Conservation (phyloP, 1,284 basidiomycete genomes). For the Veloboletus limbatus region DNA sequence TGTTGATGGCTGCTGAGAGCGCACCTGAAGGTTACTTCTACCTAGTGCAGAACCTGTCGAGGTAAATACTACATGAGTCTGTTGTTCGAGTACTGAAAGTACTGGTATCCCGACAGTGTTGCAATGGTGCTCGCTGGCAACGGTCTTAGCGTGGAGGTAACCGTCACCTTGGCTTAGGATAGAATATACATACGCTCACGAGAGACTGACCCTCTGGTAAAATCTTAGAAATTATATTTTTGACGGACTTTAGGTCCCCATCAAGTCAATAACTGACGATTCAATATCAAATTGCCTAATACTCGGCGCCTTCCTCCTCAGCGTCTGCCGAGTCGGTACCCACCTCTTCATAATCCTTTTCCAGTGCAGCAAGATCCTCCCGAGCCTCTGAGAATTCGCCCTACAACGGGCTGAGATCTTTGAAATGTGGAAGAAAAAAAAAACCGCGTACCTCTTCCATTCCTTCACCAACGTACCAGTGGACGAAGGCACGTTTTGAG, state of each 20-base stretch:
- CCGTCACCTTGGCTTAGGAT: conserved; percentile 12
- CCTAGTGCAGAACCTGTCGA: conserved; percentile 62
- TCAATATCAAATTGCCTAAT: conserved; percentile 42
- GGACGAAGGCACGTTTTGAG: conserved; percentile 95
- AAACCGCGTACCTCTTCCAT: conserved; percentile 78
- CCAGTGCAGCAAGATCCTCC: conserved; percentile 94
- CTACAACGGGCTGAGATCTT: conserved; percentile 26
- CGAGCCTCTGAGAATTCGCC: conserved; percentile 98
- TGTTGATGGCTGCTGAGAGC: conserved; percentile 56
- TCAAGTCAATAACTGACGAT: conserved; percentile 11
- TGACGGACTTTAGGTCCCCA: background rate
- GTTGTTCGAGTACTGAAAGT: conserved; percentile 4
- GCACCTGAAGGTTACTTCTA: conserved; percentile 34
- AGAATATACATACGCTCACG: background rate
- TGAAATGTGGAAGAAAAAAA: background rate
- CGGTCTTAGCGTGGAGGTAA: conserved; percentile 19
- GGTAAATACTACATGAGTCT: conserved; percentile 37
- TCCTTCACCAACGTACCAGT: conserved; percentile 99
- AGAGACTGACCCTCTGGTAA: background rate
- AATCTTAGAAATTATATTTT: conserved; percentile 6
- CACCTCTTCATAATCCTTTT: conserved; percentile 97
- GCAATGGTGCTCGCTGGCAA: conserved; percentile 21
- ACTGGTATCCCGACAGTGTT: conserved; percentile 21
- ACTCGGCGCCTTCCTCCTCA: conserved; percentile 73
- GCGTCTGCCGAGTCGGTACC: conserved; percentile 87